Evolutionary conservation across 192 early-diverging fungal genomes (phyloP).

Genomic region (Coemansia sp.): DNA sequence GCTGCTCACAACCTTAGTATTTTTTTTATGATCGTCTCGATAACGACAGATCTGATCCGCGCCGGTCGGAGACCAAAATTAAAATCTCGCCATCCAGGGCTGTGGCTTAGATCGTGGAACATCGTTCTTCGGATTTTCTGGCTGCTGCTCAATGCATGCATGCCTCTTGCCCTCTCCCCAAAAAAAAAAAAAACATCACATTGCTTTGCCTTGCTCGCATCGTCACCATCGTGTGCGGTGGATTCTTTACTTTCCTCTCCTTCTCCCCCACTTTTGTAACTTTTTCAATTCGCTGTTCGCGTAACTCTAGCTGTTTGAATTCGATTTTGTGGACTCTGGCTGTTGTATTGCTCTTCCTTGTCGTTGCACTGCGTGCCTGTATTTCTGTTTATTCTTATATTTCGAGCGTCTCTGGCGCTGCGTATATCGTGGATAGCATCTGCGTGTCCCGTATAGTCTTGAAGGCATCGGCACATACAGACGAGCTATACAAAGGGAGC

Average conservation of each 20-base stretch:
- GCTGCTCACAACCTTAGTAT: not conserved
- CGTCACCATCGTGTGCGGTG: not conserved
- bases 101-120: too few species aligned
- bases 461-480: too few species aligned
- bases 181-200: not conserved
- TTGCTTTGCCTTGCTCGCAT: not conserved
- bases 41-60: not conserved
- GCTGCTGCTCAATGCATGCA: not conserved
- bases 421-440: too few species aligned
- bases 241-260: constrained; percentile 5
- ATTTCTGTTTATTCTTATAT: not conserved
- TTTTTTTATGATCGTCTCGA: too few species aligned
- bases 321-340: not conserved
- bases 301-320: not conserved
- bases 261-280: constrained; percentile 9
- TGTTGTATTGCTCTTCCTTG: not conserved
- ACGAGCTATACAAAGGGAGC: too few species aligned
- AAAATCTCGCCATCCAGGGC: too few species aligned
- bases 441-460: too few species aligned
- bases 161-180: not conserved
- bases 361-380: not conserved
- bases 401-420: not conserved
- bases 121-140: too few species aligned
- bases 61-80: too few species aligned
- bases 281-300: not conserved